Evolutionary conservation across 768 basidiomycete species (phyloP).

Genomic region (Leccinum incarnatum): DNA sequence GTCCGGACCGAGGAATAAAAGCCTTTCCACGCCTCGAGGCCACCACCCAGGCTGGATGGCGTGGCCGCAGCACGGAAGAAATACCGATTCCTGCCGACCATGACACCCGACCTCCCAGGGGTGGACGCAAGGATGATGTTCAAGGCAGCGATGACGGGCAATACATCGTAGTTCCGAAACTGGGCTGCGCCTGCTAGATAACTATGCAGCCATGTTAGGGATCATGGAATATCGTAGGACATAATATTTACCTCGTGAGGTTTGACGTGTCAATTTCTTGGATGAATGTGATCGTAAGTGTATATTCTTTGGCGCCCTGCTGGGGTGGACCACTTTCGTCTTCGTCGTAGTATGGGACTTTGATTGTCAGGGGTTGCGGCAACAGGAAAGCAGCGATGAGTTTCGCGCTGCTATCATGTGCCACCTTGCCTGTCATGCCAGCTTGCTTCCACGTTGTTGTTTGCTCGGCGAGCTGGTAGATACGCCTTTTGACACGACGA

Average conservation of each 20-base stretch:
- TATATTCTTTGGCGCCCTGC: constrained; percentile 40
- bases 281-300: constrained; percentile 41
- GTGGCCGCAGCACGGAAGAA: constrained; percentile 43
- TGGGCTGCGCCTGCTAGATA: constrained; percentile 44
- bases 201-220: constrained; percentile 28
- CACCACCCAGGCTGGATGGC: constrained; percentile 42
- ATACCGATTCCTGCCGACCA: constrained; percentile 51
- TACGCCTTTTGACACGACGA: constrained; percentile 43
- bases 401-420: constrained; percentile 48
- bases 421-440: constrained; percentile 39
- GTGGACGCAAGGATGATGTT: constrained; percentile 47
- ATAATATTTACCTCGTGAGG: constrained; percentile 37
- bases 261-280: constrained; percentile 44
- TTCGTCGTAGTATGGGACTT: constrained; percentile 43
- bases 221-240: not conserved
- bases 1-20: constrained; percentile 43
- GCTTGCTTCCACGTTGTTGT: constrained; percentile 40
- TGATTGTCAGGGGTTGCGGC: constrained; percentile 41
- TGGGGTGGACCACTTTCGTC: constrained; percentile 36
- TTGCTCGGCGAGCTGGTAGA: constrained; percentile 48
- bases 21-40: constrained; percentile 59
- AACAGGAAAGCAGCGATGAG: constrained; percentile 41
- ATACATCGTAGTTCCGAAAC: constrained; percentile 42
- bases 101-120: constrained; percentile 47
- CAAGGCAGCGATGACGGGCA: constrained; percentile 48